Base-by-base conservation (phyloP, 2,329 filamentous ascomycete species). In the Apiospora phragmitis region DNA sequence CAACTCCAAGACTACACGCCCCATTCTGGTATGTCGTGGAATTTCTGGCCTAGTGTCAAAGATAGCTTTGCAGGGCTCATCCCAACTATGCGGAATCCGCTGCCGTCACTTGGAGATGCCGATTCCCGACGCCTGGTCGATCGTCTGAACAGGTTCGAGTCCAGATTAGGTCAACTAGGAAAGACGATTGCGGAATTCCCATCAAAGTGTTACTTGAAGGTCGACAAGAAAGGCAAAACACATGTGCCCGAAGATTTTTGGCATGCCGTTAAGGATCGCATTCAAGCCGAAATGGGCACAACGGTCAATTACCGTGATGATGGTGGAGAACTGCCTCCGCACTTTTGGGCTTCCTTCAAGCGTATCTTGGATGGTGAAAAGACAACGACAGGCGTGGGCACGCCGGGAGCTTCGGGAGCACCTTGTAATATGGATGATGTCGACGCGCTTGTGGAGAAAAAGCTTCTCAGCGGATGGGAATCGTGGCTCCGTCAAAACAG, bases 221-320 rank as follows among this genome's bases (percentile, higher is more conserved):
- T 85, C 9, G 82, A 86, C 70, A 79, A 82, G 43, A 79, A 87
- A 41, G 91, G 90, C 18, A 84, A 86, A 12, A 79, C 83, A 0
- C 80, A 87, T 29, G 86, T 93, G 21, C 81, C 87, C 0, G 83
- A 88, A 32, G 85, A 89, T 3, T 92, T 94, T 71, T 94, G 89
- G 87, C 83, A 88, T 70, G 91, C 91, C 0, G 78, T 94, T 11
- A 83, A 85, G 32, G 85, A 87, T 69, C 83, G 86, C 70, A 86
- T 92, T 66, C 81, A 81, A 26, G 78, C 81, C 1, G 87, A 88
- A 59, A 81, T 81, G 1, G 80, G 81, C 41, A 85, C 81, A 3
- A 74, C 88, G 3, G 81, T 87, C 45, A 81, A 82, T 41, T 77
- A 80, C 3, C 77, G 79, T 2, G 21, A 78, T 77, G 21, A 18